These are phyloP conservation scores for Benincasa hispida DNA, from an alignment of 306 rosid genomes.

Conservation along the genomic window DNA sequence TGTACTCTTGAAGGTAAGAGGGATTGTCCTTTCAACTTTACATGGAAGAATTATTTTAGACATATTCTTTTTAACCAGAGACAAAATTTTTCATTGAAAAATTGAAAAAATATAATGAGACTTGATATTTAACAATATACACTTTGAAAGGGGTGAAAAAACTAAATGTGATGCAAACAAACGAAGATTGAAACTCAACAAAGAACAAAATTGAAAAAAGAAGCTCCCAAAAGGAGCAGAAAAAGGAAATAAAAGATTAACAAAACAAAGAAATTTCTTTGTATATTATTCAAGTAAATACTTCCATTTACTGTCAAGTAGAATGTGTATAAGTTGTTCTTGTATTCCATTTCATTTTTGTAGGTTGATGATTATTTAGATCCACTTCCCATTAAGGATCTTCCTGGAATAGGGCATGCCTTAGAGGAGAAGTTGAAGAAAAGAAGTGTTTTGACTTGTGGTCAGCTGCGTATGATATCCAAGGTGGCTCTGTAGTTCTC, in stretches of 20 bases:
- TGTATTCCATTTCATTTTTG: slow-evolving; percentile 7
- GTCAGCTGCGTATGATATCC: slow-evolving; percentile 53
- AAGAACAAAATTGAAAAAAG: too few relatives aligned
- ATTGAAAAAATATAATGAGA: too few relatives aligned
- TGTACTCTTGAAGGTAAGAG: neutral
- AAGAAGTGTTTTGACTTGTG: slow-evolving; percentile 52
- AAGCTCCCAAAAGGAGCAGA: too few relatives aligned
- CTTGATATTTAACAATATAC: too few relatives aligned
- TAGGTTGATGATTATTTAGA: slow-evolving; percentile 65
- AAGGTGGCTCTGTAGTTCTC: slow-evolving; percentile 33
- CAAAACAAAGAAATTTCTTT: neutral
- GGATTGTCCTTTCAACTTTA: neutral
- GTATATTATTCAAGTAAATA: neutral
- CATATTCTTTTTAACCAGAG: too few relatives aligned
- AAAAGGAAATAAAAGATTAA: too few relatives aligned
- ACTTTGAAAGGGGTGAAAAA: too few relatives aligned
- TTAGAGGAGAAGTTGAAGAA: slow-evolving; percentile 71
- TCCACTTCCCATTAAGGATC: slow-evolving; percentile 65
- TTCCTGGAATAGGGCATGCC: slow-evolving; percentile 82
- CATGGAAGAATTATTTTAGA: neutral
- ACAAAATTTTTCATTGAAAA: too few relatives aligned
- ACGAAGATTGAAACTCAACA: too few relatives aligned
- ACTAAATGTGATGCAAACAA: too few relatives aligned
- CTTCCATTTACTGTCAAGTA: neutral
- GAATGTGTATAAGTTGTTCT: neutral